Evolutionary conservation across 1,284 basidiomycete species (phyloP).

Genomic region (Tilletia setariae): DNA sequence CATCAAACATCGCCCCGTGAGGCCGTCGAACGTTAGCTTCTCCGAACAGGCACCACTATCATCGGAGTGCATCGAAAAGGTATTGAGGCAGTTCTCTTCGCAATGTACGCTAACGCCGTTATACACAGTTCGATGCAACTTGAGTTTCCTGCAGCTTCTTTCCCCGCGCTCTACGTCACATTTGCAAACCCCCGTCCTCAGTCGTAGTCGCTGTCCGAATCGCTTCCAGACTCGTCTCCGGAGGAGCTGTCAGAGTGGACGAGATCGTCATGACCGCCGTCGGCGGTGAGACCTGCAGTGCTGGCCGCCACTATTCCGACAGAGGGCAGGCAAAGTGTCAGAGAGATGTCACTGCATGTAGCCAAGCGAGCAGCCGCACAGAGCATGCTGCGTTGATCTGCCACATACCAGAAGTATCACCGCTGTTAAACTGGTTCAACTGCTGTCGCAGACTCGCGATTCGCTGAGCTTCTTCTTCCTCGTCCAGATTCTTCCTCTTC

Average conservation of each 20-base stretch:
- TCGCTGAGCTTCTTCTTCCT: slow-evolving; percentile 50
- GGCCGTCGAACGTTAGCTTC: too few relatives aligned
- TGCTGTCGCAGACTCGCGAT: slow-evolving; percentile 51
- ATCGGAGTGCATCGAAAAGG: too few relatives aligned
- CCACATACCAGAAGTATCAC: slow-evolving; percentile 23
- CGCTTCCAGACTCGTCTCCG: slow-evolving; percentile 29
- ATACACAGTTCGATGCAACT: too few relatives aligned
- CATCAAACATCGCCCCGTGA: too few relatives aligned
- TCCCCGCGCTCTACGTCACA: too few relatives aligned
- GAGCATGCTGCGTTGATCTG: neutral
- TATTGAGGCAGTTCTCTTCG: too few relatives aligned
- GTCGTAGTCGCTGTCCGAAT: slow-evolving; percentile 35
- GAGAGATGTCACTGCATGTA: neutral
- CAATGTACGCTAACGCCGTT: too few relatives aligned
- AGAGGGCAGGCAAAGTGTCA: neutral
- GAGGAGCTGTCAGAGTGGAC: slow-evolving; percentile 48
- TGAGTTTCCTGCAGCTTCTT: too few relatives aligned
- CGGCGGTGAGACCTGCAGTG: slow-evolving; percentile 17
- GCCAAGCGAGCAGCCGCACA: neutral
- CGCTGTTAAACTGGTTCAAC: slow-evolving; percentile 48
- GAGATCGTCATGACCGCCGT: slow-evolving; percentile 49
- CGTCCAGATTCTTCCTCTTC: slow-evolving; percentile 53
- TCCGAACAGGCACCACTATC: too few relatives aligned
- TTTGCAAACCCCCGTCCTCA: neutral
- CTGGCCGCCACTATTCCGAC: neutral